phyloP scores from a whole-genome alignment of 495 filamentous ascomycete species.

The Platismatia glauca region DNA sequence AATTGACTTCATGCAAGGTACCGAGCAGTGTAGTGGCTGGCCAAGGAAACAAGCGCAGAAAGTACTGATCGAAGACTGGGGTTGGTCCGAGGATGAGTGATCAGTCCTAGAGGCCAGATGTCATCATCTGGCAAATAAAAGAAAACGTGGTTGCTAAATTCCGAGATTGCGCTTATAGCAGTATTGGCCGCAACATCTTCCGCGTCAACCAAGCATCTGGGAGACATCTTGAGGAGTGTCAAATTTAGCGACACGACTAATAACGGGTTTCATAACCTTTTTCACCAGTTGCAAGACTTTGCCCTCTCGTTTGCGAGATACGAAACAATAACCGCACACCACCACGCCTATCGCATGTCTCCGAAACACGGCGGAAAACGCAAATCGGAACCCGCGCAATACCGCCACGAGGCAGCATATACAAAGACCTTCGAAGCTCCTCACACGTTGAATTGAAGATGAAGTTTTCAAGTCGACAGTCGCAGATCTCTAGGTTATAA shows the following conservation, averaged over 20 bases:
- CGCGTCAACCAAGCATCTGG: not conserved
- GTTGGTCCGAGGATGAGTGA: not conserved
- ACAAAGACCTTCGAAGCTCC: not conserved
- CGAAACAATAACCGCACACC: not conserved
- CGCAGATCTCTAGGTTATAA: not conserved
- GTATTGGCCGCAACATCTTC: not conserved
- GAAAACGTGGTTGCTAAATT: not conserved
- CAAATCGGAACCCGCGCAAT: not conserved
- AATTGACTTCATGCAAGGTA: slow-evolving; percentile 3
- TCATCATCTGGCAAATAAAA: not conserved
- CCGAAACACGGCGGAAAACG: not conserved
- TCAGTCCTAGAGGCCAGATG: not conserved
- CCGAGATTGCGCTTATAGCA: not conserved
- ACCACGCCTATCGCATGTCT: not conserved
- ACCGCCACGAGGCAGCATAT: not conserved
- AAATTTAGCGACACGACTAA: not conserved
- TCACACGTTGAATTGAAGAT: not conserved
- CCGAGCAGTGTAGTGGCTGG: slow-evolving; percentile 15
- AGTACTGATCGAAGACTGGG: slow-evolving; percentile 11
- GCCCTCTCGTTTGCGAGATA: not conserved
- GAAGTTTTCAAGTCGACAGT: not conserved
- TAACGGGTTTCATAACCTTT: not conserved
- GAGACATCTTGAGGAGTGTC: not conserved
- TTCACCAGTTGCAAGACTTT: not conserved
- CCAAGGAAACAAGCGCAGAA: slow-evolving; percentile 4